Percentiles rank a stretch among this genome's conserved stretches.
Evolutionary conservation across 768 basidiomycete genomes (phyloP).

Genomic region (Galerina sulciceps): DNA sequence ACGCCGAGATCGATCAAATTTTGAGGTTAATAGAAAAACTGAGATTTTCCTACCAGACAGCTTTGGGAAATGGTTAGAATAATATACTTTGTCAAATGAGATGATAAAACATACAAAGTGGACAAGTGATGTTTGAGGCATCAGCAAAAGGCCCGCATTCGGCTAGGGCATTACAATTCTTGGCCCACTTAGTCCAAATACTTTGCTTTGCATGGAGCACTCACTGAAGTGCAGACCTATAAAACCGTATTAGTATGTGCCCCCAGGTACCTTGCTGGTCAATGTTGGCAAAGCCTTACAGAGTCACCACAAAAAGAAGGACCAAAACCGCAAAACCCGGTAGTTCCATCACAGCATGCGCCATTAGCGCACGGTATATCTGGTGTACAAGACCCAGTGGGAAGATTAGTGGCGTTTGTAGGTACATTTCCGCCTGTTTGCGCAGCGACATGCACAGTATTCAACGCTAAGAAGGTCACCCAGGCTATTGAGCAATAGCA

Average conservation of each 20-base stretch:
- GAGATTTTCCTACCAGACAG: not conserved
- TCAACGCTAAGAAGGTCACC: not conserved
- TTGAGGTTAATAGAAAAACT: not conserved
- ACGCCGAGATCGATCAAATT: not conserved
- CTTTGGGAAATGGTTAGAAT: not conserved
- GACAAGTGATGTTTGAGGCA: conserved; percentile 4
- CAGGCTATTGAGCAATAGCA: not conserved
- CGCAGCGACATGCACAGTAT: not conserved
- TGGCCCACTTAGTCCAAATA: not conserved
- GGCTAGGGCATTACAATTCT: conserved; percentile 4
- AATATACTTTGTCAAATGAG: not conserved
- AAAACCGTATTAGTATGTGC: too few relatives aligned
- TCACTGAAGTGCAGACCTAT: not conserved
- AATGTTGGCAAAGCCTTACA: not conserved
- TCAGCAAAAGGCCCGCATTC: conserved; percentile 11
- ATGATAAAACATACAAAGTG: not conserved
- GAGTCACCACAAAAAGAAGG: not conserved
- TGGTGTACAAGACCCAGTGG: not conserved
- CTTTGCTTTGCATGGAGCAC: not conserved
- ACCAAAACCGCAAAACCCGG: conserved; percentile 5
- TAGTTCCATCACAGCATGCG: conserved; percentile 3
- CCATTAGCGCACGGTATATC: conserved; percentile 7
- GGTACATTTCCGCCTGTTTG: not conserved
- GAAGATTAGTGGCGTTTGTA: not conserved
- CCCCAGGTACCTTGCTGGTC: too few relatives aligned